A percentile compares a stretch with the other conserved stretches of the same genome.
Evolutionary conservation across 345 rosid genomes (phyloP).

Genomic region (Rhizophora apiculata): DNA sequence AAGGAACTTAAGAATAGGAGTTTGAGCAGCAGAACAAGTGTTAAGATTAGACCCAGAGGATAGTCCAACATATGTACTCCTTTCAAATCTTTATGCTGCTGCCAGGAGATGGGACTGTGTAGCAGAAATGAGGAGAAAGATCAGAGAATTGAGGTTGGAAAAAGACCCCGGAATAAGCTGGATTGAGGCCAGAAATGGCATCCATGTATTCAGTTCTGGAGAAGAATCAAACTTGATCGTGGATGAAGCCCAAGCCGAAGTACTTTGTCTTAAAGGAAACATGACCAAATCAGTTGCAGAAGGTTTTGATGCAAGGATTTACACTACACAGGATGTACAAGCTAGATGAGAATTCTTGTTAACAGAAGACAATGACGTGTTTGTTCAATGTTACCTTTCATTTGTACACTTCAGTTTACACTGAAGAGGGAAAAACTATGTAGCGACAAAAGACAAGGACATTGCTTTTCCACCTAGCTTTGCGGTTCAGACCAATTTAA

Average conservation of each 20-base stretch:
- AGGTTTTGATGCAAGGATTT: conserved; percentile 17
- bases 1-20: conserved; percentile 51
- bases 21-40: conserved; percentile 59
- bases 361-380: no score
- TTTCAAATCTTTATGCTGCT: conserved; percentile 72
- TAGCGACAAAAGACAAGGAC: no score
- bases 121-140: conserved; percentile 57
- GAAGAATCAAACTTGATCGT: conserved; percentile 46
- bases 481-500: no score
- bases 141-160: conserved; percentile 47
- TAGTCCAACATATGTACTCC: conserved; percentile 53
- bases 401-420: no score
- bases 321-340: background rate
- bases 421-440: no score
- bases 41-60: conserved; percentile 55
- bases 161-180: conserved; percentile 85
- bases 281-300: conserved; percentile 39
- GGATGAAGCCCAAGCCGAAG: conserved; percentile 42
- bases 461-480: no score
- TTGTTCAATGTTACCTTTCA: no score
- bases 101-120: conserved; percentile 64
- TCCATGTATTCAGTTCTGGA: conserved; percentile 57
- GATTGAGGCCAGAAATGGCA: conserved; percentile 54
- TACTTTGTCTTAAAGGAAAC: conserved; percentile 41
- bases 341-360: background rate